Conservation (phyloP, 1,284 basidiomycete genomes). For the Ganoderma lingzhi region DNA sequence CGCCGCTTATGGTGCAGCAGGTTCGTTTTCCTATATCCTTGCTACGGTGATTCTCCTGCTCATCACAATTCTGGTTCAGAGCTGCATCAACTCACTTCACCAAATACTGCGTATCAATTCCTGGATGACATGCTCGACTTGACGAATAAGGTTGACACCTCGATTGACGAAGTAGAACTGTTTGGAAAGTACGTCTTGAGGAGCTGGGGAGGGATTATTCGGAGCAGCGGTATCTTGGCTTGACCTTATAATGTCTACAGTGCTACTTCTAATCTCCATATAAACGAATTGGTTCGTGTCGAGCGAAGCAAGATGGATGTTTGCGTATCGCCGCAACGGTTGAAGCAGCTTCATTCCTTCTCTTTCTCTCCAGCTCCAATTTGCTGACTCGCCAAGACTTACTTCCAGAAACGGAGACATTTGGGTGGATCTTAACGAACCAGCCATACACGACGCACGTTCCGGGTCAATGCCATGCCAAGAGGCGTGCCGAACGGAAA, state of each 20-base stretch:
- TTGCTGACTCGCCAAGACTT: no score
- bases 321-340: background rate
- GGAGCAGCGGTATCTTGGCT: conserved; percentile 63
- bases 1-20: conserved; percentile 70
- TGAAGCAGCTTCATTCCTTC: background rate
- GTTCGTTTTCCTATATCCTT: conserved; percentile 41
- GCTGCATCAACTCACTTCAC: conserved; percentile 78
- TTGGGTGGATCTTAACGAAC: no score
- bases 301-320: background rate
- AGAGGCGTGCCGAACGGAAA: no score
- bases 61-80: conserved; percentile 48
- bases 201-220: conserved; percentile 74
- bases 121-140: conserved; percentile 66
- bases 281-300: background rate
- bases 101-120: conserved; percentile 67
- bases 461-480: no score
- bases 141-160: conserved; percentile 51
- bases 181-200: conserved; percentile 68
- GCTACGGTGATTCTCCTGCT: background rate
- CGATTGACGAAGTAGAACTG: conserved; percentile 55
- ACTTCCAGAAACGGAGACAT: background rate
- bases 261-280: background rate
- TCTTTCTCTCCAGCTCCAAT: no score
- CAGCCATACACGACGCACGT: no score
- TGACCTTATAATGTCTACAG: conserved; percentile 7